Conservation (phyloP, 805 yeast genomes). For the Yarrowia keelungensis region DNA sequence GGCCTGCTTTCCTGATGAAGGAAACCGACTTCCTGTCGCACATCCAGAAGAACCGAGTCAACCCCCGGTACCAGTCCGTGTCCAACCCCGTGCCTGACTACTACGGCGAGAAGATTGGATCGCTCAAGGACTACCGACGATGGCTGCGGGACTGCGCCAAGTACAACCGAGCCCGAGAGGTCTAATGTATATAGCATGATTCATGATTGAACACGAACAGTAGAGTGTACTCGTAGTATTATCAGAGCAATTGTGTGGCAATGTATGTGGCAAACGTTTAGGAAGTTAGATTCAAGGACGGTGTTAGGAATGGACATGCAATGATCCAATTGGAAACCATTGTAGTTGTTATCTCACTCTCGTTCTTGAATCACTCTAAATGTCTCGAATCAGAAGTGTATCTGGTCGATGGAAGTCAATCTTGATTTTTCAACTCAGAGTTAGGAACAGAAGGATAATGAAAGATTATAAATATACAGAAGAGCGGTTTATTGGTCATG, state of each 20-base stretch:
- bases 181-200: conserved; percentile 35
- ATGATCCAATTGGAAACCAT: too few species aligned
- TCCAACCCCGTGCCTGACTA: conserved; percentile 96
- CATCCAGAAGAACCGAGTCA: conserved; percentile 81
- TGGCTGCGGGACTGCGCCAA: conserved; percentile 97
- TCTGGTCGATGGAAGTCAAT: background rate
- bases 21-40: conserved; percentile 78
- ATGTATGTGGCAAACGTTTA: background rate
- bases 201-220: too few species aligned
- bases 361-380: background rate
- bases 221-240: background rate
- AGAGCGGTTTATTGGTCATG: too few species aligned
- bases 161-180: conserved; percentile 60
- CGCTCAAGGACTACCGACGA: conserved; percentile 84
- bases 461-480: too few species aligned
- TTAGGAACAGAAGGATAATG: too few species aligned
- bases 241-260: background rate
- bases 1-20: conserved; percentile 53
- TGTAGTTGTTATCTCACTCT: too few species aligned
- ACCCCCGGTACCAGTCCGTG: conserved; percentile 88
- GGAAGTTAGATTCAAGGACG: too few species aligned
- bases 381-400: background rate
- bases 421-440: background rate
- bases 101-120: conserved; percentile 94
- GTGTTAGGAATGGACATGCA: too few species aligned